Conservation (phyloP, 169 alveolate species). For the Pseudocohnilembus persalinus region DNA sequence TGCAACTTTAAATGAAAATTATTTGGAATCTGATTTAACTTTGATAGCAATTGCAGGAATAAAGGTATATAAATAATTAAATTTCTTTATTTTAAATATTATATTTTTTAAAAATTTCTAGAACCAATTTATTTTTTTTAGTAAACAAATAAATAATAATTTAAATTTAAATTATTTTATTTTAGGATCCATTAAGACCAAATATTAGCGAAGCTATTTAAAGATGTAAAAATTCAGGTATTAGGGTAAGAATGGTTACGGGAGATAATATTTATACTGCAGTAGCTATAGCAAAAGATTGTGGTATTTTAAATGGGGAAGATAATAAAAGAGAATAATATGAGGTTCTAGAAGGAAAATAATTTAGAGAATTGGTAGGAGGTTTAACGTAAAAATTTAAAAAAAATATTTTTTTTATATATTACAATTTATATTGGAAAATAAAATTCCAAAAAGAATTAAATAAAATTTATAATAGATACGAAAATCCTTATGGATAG, state of each 20-base stretch:
- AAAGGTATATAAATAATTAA: constrained; percentile 32
- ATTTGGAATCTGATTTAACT: constrained; percentile 51
- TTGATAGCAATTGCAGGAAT: constrained; percentile 76
- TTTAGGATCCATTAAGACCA: constrained; percentile 94
- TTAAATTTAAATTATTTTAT: too few species aligned
- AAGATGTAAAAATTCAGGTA: constrained; percentile 95
- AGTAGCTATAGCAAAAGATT: constrained; percentile 90
- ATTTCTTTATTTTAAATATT: too few species aligned
- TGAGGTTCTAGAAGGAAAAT: constrained; percentile 58
- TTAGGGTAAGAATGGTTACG: constrained; percentile 98
- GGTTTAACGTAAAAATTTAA: constrained; percentile 11
- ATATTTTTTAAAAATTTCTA: too few species aligned
- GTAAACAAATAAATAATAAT: too few species aligned
- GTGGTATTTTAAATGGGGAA: not conserved
- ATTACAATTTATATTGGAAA: too few species aligned
- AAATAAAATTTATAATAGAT: not conserved
- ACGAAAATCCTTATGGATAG: constrained; percentile 28
- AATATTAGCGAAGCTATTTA: constrained; percentile 98
- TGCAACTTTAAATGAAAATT: constrained; percentile 30
- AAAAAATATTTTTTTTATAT: too few species aligned
- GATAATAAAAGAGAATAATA: constrained; percentile 6
- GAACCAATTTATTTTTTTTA: too few species aligned
- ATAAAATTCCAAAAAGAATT: too few species aligned
- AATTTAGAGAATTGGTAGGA: constrained; percentile 58
- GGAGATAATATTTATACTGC: constrained; percentile 98